These are phyloP conservation scores for Mortierella sp. DNA, from an alignment of 371 early-diverging fungal species.

Conservation along the genomic window DNA sequence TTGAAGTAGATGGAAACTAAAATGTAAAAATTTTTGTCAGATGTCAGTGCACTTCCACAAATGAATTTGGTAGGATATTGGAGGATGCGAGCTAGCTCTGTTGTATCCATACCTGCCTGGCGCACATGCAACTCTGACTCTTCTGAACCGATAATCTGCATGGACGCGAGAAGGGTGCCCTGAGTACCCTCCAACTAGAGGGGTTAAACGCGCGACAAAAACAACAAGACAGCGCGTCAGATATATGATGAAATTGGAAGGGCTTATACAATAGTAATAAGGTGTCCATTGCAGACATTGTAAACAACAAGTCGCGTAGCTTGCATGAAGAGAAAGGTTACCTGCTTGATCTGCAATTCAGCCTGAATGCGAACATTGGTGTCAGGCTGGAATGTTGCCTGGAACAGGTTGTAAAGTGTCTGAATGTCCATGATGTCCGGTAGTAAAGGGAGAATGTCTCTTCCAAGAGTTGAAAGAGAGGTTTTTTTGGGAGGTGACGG, in stretches of 20 bases:
- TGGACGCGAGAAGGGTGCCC: slow-evolving; percentile 76
- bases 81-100: not conserved
- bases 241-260: too few relatives aligned
- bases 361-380: slow-evolving; percentile 80
- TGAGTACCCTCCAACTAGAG: slow-evolving; percentile 72
- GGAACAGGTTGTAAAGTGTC: slow-evolving; percentile 71
- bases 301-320: too few relatives aligned
- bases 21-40: not conserved
- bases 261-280: not conserved
- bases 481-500: too few relatives aligned
- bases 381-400: slow-evolving; percentile 84
- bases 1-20: slow-evolving; percentile 96
- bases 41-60: not conserved
- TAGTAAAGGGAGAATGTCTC: too few relatives aligned
- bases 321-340: too few relatives aligned
- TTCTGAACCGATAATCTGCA: slow-evolving; percentile 77
- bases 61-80: not conserved
- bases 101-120: slow-evolving; percentile 80
- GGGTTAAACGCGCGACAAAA: too few relatives aligned
- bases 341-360: slow-evolving; percentile 69
- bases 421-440: slow-evolving; percentile 57
- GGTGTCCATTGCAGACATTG: too few relatives aligned
- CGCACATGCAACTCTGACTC: slow-evolving; percentile 74
- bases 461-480: too few relatives aligned
- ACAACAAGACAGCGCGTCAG: too few relatives aligned